Evolutionary conservation across 371 early-diverging fungal genomes (phyloP), one percentile per base, ranked within the genome.

Genomic region (Saksenaea vasiformis): DNA sequence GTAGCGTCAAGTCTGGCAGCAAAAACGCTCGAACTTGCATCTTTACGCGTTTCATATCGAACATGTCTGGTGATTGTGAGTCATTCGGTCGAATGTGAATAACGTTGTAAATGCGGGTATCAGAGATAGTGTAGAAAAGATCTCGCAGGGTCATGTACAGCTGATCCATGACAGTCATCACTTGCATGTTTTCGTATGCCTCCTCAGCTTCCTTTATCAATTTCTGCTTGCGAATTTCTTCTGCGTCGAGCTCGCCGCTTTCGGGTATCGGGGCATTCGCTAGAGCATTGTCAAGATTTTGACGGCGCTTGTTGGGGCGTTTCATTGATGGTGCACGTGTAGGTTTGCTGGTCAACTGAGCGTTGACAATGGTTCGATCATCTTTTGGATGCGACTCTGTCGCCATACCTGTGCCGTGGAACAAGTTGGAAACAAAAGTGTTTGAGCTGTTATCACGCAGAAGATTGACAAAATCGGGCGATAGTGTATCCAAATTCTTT

Each of bases 101-200:
- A 56, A 96, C 74, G 66, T 91, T 91, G 92, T 96, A 97, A 15
- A 93, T 80, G 47, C 89, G 87, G 0, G 97, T 93, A 60, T 93
- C 93, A 15, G 82, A 74, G 62, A 91, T 85, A 3, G 91, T 87
- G 22, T 78, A 78, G 43, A 88, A 82, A 13, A 94, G 65, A 63
- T 92, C 90, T 27, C 86, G 83, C 1, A 93, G 66, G 0, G 91
- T 87, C 56, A 74, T 74, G 65, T 84, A 82, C 9, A 93, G 72
- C 44, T 93, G 90, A 47, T 86, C 85, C 51, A 88, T 66, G 44
- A 89, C 87, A 1, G 92, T 90, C 22, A 83, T 84, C 19, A 88
- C 87, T 51, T 78, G 72, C 71, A 76, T 76, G 54, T 72, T 79
- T 26, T 77, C 73, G 47, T 76, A 78, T n/a, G 79, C 74, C 22